Conservation (phyloP, 306 rosid genomes). For the Canavalia ensiformis region DNA sequence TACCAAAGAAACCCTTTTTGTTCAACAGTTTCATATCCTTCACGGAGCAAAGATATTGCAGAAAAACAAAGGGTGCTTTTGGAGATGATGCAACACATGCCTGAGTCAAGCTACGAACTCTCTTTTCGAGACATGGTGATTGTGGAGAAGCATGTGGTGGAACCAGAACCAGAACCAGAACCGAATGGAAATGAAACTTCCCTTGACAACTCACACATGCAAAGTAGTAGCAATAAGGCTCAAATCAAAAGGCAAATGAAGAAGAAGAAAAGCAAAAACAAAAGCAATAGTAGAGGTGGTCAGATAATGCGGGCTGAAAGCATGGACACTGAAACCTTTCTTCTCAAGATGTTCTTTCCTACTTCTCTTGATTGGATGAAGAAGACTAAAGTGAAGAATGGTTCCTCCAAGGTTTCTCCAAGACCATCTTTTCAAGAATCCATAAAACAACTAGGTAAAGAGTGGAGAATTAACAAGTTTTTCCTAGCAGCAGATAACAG, state of each 20-base stretch:
- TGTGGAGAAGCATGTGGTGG: constrained; percentile 45
- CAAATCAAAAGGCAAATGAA: constrained; percentile 43
- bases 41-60: constrained; percentile 54
- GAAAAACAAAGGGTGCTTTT: constrained; percentile 68
- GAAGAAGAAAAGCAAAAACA: constrained; percentile 45
- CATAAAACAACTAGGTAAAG: constrained; percentile 42
- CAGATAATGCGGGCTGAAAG: constrained; percentile 61
- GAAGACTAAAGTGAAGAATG: constrained; percentile 56
- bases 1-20: not conserved
- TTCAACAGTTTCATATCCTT: constrained; percentile 49
- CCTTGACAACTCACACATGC: constrained; percentile 4
- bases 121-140: constrained; percentile 80
- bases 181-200: constrained; percentile 47
- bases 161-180: constrained; percentile 32
- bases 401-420: constrained; percentile 52
- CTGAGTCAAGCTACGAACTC: constrained; percentile 73
- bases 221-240: constrained; percentile 20
- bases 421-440: constrained; percentile 38
- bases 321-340: constrained; percentile 70
- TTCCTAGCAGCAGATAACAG: constrained; percentile 41
- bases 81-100: constrained; percentile 62
- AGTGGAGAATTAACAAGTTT: constrained; percentile 45
- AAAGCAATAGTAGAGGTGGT: constrained; percentile 39
- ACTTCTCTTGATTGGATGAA: constrained; percentile 59
- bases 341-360: constrained; percentile 74